Conservation (phyloP, 192 early-diverging fungal genomes). For the Umbelopsis sp. region DNA sequence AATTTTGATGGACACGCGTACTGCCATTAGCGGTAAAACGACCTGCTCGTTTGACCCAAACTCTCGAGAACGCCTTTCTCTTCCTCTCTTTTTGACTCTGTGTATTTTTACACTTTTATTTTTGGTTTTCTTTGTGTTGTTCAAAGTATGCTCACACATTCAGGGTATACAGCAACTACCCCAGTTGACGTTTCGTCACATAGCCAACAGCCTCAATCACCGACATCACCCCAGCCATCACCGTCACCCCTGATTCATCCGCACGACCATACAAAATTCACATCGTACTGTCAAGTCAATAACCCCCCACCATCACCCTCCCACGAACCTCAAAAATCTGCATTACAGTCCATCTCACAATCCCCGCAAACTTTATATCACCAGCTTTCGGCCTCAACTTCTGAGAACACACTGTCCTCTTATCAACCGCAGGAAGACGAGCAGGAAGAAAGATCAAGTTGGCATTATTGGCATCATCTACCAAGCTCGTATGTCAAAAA, state of each 20-base stretch:
- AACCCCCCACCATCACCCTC: not conserved
- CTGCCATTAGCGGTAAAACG: not conserved
- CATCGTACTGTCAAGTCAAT: slow-evolving; percentile 14
- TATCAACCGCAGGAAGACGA: not conserved
- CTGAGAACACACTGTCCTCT: not conserved
- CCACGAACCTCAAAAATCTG: not conserved
- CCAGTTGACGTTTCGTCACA: not conserved
- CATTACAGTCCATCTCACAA: slow-evolving; percentile 9
- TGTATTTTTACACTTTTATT: slow-evolving; percentile 1
- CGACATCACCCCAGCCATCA: slow-evolving; percentile 4
- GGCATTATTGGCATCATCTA: slow-evolving; percentile 17
- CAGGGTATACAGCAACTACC: not conserved
- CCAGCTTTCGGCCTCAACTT: not conserved
- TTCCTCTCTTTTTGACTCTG: not conserved
- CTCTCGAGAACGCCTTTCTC: not conserved
- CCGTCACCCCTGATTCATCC: slow-evolving; percentile 15
- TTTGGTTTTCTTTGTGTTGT: not conserved
- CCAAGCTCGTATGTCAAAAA: slow-evolving; percentile 31
- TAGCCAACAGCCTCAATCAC: slow-evolving; percentile 12
- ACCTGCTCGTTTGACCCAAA: not conserved
- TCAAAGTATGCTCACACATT: slow-evolving; percentile 12
- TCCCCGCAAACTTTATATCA: slow-evolving; percentile 20
- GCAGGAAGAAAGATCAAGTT: not conserved
- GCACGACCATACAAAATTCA: not conserved
- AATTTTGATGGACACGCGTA: not conserved